phyloP scores from a whole-genome alignment of 208 protist genomes.

The Acanthamoeba divionensis region DNA sequence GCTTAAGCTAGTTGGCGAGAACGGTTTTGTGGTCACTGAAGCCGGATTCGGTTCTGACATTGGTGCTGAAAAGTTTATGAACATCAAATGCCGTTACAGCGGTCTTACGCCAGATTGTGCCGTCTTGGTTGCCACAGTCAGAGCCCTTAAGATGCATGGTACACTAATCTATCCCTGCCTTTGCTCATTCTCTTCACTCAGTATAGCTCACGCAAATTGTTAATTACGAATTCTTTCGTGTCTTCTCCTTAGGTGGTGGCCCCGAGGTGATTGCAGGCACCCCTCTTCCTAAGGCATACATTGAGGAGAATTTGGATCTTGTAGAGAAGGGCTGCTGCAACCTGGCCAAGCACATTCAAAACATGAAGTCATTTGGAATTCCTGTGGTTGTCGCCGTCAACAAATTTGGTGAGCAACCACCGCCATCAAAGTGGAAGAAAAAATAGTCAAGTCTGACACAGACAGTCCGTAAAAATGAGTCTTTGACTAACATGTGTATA shows the following conservation, averaged over 20 bases:
- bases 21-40: constrained; percentile 95
- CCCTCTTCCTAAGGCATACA: constrained; percentile 78
- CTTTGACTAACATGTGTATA: background rate
- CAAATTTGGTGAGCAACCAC: constrained; percentile 75
- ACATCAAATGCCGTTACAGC: constrained; percentile 96
- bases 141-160: constrained; percentile 96
- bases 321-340: constrained; percentile 88
- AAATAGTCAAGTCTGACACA: too few species aligned
- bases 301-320: constrained; percentile 86
- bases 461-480: too few species aligned
- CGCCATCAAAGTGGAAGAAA: background rate
- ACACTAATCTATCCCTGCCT: too few species aligned
- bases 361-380: constrained; percentile 92
- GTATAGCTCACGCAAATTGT: background rate
- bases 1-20: constrained; percentile 91
- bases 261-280: constrained; percentile 69
- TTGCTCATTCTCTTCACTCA: background rate
- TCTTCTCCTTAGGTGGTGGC: constrained; percentile 33
- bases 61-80: constrained; percentile 95
- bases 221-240: background rate
- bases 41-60: constrained; percentile 85
- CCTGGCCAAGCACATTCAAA: constrained; percentile 91
- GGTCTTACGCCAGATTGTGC: constrained; percentile 91
- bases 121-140: constrained; percentile 93
- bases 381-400: constrained; percentile 95